These are phyloP conservation scores for Chiua virens DNA, from an alignment of 768 basidiomycete species.

Conservation along the genomic window DNA sequence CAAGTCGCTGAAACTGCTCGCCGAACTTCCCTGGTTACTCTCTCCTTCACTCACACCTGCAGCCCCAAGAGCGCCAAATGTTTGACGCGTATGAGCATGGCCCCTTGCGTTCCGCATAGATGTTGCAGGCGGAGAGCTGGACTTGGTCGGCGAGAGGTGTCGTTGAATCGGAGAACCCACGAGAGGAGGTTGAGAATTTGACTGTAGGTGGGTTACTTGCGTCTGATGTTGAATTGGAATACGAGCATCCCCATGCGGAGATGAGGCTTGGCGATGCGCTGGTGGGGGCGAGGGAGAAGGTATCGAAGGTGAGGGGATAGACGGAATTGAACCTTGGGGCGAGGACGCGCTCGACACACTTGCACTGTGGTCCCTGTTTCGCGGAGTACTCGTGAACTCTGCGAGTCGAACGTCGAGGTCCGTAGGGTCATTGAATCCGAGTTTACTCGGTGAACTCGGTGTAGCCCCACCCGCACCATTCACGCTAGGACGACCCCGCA, in stretches of 20 bases:
- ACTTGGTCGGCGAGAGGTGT: constrained; percentile 54
- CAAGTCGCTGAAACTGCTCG: constrained; percentile 83
- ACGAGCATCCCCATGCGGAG: constrained; percentile 18
- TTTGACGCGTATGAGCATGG: constrained; percentile 48
- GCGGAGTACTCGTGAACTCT: constrained; percentile 30
- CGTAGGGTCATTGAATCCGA: constrained; percentile 12
- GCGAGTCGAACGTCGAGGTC: constrained; percentile 37
- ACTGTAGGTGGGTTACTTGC: constrained; percentile 11
- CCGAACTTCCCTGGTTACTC: constrained; percentile 68
- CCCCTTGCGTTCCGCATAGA: constrained; percentile 57
- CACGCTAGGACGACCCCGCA: constrained; percentile 36
- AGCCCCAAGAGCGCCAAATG: constrained; percentile 40
- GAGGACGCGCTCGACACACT: constrained; percentile 76
- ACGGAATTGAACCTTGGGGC: constrained; percentile 76
- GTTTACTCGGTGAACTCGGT: constrained; percentile 33
- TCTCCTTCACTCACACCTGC: constrained; percentile 50
- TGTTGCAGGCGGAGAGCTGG: constrained; percentile 60
- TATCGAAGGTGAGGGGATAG: constrained; percentile 71
- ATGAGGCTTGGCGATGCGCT: constrained; percentile 29
- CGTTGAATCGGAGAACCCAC: constrained; percentile 42
- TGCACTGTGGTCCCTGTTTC: constrained; percentile 59
- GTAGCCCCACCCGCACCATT: constrained; percentile 4
- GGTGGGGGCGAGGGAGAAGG: constrained; percentile 45
- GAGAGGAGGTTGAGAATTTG: constrained; percentile 15
- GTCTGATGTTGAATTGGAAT: constrained; percentile 4